Base-by-base conservation (phyloP, 495 filamentous ascomycete species). In the Talaromyces stipitatus region DNA sequence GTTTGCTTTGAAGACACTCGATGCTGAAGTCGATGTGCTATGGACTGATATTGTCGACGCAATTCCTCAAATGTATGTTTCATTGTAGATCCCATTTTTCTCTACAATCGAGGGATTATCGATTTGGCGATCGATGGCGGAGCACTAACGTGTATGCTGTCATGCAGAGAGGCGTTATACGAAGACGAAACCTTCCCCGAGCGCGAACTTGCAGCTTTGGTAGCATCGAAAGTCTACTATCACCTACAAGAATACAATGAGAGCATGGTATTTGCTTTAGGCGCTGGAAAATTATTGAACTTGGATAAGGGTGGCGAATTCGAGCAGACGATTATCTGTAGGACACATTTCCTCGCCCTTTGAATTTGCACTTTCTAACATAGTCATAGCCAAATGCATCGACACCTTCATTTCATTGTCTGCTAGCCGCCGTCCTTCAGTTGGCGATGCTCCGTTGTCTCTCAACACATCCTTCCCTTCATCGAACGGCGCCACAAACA, bases 171-270 rank as follows among this genome's bases (percentile, higher is more conserved):
- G 79, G 91, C 90, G 48, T 84, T 99, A 32, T 97, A 95, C 72
- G 95, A 99, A 80, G 92, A 97, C 76, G 89, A 96, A 58, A 78
- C 80, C 51, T 99, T 99, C 64, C 88, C 94, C 14, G 88, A 99
- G 67, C 89, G 94, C 62, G 89, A 92, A 67, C 85, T 97, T 43
- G 95, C 95, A 55, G 92, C 95, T 55, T 79, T 99, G 27, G 91
- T 99, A 50, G 88, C 92, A 52, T 88, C 95, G 58, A 97, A 97
- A 78, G 90, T 97, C 61, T 99, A 97, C 73, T 99, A 97, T 69
- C 92, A 99, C 67, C 84, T 99, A 47, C 89, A 95, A 74, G 95
- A 95, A 72, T 97, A 97, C 75, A 91, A 97, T 67, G 94, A 97
- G 80, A 96, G 92, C 71, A 97, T 99, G 95, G 87, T 88, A 22